Evolutionary conservation across 768 basidiomycete genomes (phyloP).

Genomic region (Tephrocybe rancida): DNA sequence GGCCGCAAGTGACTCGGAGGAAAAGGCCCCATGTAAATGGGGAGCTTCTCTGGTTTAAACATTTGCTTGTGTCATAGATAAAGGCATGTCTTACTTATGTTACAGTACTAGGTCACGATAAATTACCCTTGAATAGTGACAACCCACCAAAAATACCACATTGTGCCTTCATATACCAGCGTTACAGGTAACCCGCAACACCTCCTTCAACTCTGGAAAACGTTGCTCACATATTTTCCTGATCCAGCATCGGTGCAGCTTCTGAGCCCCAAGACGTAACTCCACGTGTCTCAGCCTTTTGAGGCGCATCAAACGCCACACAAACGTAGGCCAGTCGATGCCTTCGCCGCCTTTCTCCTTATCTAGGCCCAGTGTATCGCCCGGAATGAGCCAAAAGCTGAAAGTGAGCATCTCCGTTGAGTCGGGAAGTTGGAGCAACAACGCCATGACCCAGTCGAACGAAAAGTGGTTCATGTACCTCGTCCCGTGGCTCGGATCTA

Average conservation of each 20-base stretch:
- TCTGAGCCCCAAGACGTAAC: slow-evolving; percentile 7
- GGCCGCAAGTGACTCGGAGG: no score
- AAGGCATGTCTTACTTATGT: no score
- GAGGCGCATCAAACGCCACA: neutral
- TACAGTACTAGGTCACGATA: no score
- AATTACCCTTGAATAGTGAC: no score
- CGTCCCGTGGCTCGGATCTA: slow-evolving; percentile 10
- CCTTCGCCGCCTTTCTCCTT: neutral
- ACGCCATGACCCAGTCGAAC: slow-evolving; percentile 11
- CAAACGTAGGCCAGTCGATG: slow-evolving; percentile 9
- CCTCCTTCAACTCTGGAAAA: neutral
- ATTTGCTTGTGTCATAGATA: no score
- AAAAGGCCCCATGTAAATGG: no score
- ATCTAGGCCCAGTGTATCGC: slow-evolving; percentile 13
- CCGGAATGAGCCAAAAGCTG: slow-evolving; percentile 16
- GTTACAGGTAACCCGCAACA: neutral
- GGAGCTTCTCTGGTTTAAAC: no score
- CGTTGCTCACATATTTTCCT: slow-evolving; percentile 1
- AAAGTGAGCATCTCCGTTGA: slow-evolving; percentile 5
- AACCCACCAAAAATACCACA: no score
- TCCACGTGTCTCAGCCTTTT: neutral
- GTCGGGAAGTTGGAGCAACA: slow-evolving; percentile 7
- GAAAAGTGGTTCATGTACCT: neutral
- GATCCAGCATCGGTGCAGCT: slow-evolving; percentile 10
- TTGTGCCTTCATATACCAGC: neutral